These are phyloP conservation scores for Neurospora sp. DNA, from an alignment of 495 filamentous ascomycete genomes.

Conservation along the genomic window DNA sequence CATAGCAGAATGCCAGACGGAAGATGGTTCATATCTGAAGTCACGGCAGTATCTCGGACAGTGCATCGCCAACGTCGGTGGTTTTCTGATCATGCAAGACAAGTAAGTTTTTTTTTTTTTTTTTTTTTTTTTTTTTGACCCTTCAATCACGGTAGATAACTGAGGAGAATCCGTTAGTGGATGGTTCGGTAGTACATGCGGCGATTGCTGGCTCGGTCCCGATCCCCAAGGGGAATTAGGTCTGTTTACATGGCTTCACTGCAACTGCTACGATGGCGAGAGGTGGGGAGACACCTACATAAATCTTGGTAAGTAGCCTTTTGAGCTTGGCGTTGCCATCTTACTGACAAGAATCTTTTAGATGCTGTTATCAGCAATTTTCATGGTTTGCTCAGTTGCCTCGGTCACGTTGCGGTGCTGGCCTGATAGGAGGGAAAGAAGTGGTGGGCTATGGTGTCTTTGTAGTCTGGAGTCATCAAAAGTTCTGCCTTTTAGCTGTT, in stretches of 20 bases:
- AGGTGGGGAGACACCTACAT: not conserved
- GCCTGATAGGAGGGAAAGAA: not conserved
- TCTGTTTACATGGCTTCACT: not conserved
- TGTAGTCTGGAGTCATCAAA: not conserved
- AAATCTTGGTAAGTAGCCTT: not conserved
- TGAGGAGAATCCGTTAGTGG: not conserved
- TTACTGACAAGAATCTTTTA: not conserved
- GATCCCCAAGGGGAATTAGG: not conserved
- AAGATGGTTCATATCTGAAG: not conserved
- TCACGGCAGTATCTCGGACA: not conserved
- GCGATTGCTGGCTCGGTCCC: not conserved
- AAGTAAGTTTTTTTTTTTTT: not conserved
- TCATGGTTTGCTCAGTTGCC: not conserved
- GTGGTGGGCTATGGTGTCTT: not conserved
- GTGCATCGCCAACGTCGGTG: not conserved
- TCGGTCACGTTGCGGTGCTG: not conserved
- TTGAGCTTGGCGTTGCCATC: not conserved
- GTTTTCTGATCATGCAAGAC: not conserved
- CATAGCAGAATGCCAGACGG: not conserved
- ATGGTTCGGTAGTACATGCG: not conserved
- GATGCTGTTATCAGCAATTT: not conserved
- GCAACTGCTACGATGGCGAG: not conserved
- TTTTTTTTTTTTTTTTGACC: not conserved
- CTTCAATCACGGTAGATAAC: not conserved
- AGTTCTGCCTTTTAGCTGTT: not conserved